Evolutionary conservation across 345 rosid species (phyloP).

Genomic region (Citrus hindsii): DNA sequence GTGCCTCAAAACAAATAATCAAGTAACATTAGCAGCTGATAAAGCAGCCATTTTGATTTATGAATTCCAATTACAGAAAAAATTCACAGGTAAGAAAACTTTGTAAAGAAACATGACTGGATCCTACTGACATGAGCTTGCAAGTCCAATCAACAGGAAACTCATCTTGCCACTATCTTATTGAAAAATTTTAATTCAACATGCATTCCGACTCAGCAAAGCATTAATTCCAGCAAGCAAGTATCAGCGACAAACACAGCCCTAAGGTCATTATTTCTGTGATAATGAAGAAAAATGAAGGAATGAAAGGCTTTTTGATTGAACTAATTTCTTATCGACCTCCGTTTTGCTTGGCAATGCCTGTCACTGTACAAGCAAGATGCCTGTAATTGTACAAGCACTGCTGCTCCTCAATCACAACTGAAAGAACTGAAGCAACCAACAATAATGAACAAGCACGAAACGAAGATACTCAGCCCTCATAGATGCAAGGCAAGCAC

Average conservation of each 20-base stretch:
- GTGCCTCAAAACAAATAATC: not conserved
- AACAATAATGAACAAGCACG: not conserved
- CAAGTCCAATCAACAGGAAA: not conserved
- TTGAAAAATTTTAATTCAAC: not conserved
- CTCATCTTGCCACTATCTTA: not conserved
- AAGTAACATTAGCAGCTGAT: not conserved
- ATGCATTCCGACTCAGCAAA: not conserved
- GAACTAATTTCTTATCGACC: not conserved
- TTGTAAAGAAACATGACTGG: not conserved
- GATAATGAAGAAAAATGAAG: not conserved
- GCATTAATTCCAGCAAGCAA: not conserved
- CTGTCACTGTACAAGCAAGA: not conserved
- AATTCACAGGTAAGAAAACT: not conserved
- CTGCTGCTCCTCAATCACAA: not conserved
- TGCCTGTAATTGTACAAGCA: not conserved
- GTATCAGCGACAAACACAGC: not conserved
- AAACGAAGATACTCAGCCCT: not conserved
- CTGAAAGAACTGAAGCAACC: not conserved
- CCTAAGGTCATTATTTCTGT: not conserved
- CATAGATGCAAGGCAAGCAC: not conserved
- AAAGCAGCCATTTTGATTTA: not conserved
- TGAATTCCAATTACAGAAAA: not conserved
- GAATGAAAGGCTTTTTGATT: not conserved
- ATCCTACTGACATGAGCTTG: not conserved
- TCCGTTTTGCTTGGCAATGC: not conserved